Conservation (phyloP, 164 flowering plant species). For the Nymphaea thermarum region DNA sequence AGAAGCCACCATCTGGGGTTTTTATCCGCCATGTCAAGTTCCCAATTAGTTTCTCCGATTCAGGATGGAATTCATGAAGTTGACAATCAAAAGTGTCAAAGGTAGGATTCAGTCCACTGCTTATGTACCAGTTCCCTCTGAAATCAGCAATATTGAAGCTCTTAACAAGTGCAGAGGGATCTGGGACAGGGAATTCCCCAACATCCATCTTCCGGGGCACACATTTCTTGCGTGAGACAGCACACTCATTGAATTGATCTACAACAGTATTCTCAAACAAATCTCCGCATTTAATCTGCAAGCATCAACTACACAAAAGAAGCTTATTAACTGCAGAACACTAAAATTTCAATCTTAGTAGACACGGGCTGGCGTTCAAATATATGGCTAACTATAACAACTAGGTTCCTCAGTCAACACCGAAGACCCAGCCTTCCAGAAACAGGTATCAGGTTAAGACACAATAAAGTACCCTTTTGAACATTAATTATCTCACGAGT, state of each 20-base stretch:
- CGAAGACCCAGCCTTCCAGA: neutral
- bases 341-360: neutral
- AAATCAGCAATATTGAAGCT: constrained; percentile 72
- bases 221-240: constrained; percentile 94
- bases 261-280: constrained; percentile 81
- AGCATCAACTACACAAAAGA: neutral
- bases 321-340: neutral
- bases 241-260: constrained; percentile 93
- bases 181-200: constrained; percentile 85
- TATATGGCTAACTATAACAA: neutral
- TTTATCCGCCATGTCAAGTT: constrained; percentile 78
- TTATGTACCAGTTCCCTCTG: constrained; percentile 86
- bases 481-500: neutral
- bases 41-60: constrained; percentile 62
- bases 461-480: neutral
- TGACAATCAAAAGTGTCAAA: constrained; percentile 92
- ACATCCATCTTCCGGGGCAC: constrained; percentile 83
- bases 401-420: neutral
- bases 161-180: constrained; percentile 58
- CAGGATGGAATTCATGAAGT: constrained; percentile 75
- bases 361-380: neutral
- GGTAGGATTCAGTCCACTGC: constrained; percentile 83
- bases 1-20: constrained; percentile 82
- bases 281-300: constrained; percentile 94
- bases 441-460: no score